phyloP scores from a whole-genome alignment of 1,284 basidiomycete species.

The Erythrobasidium hasegawianum region DNA sequence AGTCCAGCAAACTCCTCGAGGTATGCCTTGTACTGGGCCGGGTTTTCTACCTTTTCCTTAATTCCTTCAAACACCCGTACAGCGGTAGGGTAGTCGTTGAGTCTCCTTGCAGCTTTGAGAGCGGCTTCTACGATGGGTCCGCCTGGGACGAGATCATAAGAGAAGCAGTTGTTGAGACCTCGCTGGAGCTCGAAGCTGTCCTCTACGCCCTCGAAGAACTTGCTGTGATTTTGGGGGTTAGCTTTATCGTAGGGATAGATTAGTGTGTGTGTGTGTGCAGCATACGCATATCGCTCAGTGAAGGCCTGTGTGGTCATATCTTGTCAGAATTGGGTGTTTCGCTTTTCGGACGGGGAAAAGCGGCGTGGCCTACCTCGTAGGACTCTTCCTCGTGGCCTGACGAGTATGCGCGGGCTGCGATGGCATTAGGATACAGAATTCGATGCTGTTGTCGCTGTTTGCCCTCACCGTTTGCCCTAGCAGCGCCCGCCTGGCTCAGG shows the following conservation, averaged over 20 bases:
- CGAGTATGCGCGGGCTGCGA: constrained; percentile 25
- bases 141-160: constrained; percentile 94
- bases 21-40: constrained; percentile 85
- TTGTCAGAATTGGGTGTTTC: not conserved
- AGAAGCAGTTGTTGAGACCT: constrained; percentile 98
- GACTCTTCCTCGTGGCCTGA: constrained; percentile 32
- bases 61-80: constrained; percentile 76
- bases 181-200: constrained; percentile 97
- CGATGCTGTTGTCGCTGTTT: not conserved
- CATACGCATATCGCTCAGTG: constrained; percentile 33
- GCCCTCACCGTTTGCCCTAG: not conserved
- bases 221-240: constrained; percentile 53
- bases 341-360: not conserved
- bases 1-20: constrained; percentile 78
- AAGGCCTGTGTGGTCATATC: constrained; percentile 5
- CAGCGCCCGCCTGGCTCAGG: not conserved
- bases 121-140: constrained; percentile 85
- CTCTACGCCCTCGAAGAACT: constrained; percentile 86
- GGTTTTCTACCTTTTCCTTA: constrained; percentile 90
- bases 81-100: constrained; percentile 95
- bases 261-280: not conserved
- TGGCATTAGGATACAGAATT: not conserved
- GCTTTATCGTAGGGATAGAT: not conserved
- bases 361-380: constrained; percentile 19
- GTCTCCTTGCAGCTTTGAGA: constrained; percentile 79